A percentile compares a stretch with the other conserved stretches of the same genome.
Evolutionary conservation across 2,329 filamentous ascomycete genomes (phyloP).

Genomic region (Ascochyta clinopodiicola): DNA sequence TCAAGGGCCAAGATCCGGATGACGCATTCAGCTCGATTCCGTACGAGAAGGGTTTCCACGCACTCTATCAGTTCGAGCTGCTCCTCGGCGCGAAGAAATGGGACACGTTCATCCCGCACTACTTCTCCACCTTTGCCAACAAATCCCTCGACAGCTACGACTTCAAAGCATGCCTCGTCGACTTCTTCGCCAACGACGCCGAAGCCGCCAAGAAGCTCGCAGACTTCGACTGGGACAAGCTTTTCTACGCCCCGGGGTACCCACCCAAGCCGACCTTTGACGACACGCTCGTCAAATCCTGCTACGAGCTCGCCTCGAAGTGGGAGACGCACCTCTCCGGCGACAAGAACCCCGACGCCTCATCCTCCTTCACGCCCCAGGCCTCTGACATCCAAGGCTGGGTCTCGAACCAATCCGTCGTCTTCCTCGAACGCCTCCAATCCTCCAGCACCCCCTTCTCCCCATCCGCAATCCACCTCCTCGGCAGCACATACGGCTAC

Average conservation of each 20-base stretch:
- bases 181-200: conserved; percentile 78
- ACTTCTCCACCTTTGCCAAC: conserved; percentile 83
- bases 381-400: conserved; percentile 74
- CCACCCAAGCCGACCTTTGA: conserved; percentile 92
- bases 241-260: conserved; percentile 87
- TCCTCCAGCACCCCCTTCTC: conserved; percentile 69
- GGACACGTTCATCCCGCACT: conserved; percentile 94
- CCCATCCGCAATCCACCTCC: conserved; percentile 68
- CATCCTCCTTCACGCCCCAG: conserved; percentile 63
- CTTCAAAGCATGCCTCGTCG: conserved; percentile 86
- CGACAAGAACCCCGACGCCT: neutral
- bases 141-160: conserved; percentile 93
- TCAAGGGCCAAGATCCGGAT: conserved; percentile 91
- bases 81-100: conserved; percentile 85
- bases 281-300: conserved; percentile 82
- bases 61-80: conserved; percentile 88
- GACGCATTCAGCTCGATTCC: conserved; percentile 92
- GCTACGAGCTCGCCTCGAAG: conserved; percentile 80
- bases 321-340: conserved; percentile 68
- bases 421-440: conserved; percentile 85
- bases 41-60: conserved; percentile 96
- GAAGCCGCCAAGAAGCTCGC: conserved; percentile 68
- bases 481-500: conserved; percentile 76
- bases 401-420: conserved; percentile 86
- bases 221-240: conserved; percentile 84